phyloP scores from a whole-genome alignment of 2,329 filamentous ascomycete genomes.

The Fusarium transvaalense region DNA sequence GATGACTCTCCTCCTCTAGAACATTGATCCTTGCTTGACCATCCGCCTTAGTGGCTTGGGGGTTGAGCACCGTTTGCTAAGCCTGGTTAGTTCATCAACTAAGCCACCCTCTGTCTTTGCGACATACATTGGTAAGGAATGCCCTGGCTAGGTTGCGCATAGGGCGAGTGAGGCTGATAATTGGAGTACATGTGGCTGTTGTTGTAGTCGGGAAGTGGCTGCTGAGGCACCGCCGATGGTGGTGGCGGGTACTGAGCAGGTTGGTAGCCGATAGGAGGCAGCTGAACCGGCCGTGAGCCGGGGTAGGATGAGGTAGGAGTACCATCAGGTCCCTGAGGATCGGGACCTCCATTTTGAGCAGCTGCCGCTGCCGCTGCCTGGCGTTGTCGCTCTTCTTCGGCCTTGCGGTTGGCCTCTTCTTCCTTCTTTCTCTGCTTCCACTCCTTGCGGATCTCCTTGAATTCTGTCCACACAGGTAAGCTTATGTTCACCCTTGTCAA shows the following conservation, averaged over 20 bases:
- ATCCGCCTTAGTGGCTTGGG: constrained; percentile 50
- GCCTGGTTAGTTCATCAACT: constrained; percentile 31
- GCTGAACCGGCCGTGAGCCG: constrained; percentile 70
- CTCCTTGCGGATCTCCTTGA: constrained; percentile 98
- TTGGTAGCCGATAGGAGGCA: constrained; percentile 82
- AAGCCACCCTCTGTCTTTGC: constrained; percentile 28
- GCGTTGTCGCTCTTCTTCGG: constrained; percentile 85
- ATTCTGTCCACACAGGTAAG: constrained; percentile 73
- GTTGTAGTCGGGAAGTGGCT: constrained; percentile 68
- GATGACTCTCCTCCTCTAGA: constrained; percentile 48
- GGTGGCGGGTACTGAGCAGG: constrained; percentile 75
- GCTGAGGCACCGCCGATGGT: constrained; percentile 64
- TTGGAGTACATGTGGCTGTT: constrained; percentile 66
- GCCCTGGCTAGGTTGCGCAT: constrained; percentile 67
- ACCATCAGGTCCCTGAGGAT: constrained; percentile 59
- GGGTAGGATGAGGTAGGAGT: constrained; percentile 66
- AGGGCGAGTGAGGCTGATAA: constrained; percentile 71
- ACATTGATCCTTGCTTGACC: constrained; percentile 32
- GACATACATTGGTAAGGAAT: constrained; percentile 71
- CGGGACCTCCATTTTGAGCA: constrained; percentile 63
- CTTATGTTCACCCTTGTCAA: not conserved
- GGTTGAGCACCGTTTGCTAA: constrained; percentile 54
- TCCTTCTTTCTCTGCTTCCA: constrained; percentile 99
- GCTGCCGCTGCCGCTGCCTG: constrained; percentile 64
- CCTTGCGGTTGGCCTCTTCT: constrained; percentile 70